These are phyloP conservation scores for Ogataea pini DNA, from an alignment of 805 yeast species.

Conservation along the genomic window DNA sequence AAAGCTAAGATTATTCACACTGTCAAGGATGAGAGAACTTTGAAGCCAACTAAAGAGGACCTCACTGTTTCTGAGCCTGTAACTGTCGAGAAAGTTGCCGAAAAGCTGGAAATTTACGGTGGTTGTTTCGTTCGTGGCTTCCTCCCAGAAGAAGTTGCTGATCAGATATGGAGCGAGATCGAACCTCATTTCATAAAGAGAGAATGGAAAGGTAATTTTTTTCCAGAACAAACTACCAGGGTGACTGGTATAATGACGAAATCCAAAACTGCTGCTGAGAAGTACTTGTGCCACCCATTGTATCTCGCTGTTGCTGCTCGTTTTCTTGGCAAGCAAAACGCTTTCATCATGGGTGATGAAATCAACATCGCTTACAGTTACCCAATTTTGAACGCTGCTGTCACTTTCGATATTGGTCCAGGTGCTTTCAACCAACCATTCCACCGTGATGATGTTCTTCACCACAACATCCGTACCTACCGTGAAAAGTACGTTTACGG, in stretches of 20 bases:
- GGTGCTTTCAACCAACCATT: constrained; percentile 30
- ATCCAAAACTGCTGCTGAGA: constrained; percentile 5
- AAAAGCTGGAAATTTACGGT: constrained; percentile 5
- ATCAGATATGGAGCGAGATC: constrained; percentile 3
- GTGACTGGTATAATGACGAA: constrained; percentile 11
- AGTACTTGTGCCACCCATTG: constrained; percentile 1
- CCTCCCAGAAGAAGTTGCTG: constrained; percentile 2
- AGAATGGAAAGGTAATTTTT: constrained; percentile 10
- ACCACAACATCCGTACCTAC: constrained; percentile 28
- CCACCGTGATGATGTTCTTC: constrained; percentile 32
- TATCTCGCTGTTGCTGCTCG: constrained; percentile 11
- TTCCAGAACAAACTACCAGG: constrained; percentile 11
- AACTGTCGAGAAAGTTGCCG: constrained; percentile 1
- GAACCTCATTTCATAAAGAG: not conserved
- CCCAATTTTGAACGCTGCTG: constrained; percentile 26
- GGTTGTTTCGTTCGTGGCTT: constrained; percentile 5
- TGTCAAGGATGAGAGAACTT: not conserved
- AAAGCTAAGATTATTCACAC: not conserved
- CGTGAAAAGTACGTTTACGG: constrained; percentile 12
- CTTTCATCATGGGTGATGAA: constrained; percentile 10
- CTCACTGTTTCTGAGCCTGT: constrained; percentile 7
- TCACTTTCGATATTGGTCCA: constrained; percentile 29
- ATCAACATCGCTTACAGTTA: constrained; percentile 18
- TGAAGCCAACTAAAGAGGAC: constrained; percentile 4
- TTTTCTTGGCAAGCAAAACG: constrained; percentile 5